Percentiles rank a stretch among this genome's conserved stretches.
Evolutionary conservation across 306 rosid genomes (phyloP).

Genomic region (Fagus crenata): DNA sequence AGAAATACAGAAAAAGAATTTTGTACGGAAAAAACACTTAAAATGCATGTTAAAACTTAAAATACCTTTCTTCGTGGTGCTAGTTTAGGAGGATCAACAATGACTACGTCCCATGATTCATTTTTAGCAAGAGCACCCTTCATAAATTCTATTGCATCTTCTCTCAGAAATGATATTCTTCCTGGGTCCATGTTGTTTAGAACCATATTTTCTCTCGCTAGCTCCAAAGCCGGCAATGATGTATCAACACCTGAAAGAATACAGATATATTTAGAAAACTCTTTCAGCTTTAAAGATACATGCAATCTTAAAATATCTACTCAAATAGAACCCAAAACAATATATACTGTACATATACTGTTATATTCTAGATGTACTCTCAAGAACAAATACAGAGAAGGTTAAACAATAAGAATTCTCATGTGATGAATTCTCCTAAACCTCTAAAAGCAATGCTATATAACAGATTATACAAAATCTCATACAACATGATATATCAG

Average conservation of each 20-base stretch:
- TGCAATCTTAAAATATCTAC: conserved; percentile 8
- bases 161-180: conserved; percentile 66
- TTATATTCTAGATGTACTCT: not conserved
- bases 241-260: conserved; percentile 65
- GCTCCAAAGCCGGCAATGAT: conserved; percentile 74
- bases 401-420: not conserved
- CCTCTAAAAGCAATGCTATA: not conserved
- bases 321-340: not conserved
- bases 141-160: conserved; percentile 79
- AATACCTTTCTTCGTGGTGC: conserved; percentile 84
- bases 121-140: conserved; percentile 68
- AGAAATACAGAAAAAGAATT: conserved; percentile 10
- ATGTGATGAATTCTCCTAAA: not conserved
- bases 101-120: conserved; percentile 82
- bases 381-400: not conserved
- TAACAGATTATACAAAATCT: not conserved
- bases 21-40: conserved; percentile 2
- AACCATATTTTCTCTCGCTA: conserved; percentile 78
- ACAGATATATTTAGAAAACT: conserved; percentile 18
- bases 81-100: conserved; percentile 90
- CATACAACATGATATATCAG: not conserved
- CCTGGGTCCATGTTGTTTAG: conserved; percentile 74
- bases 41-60: not conserved
- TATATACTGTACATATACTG: not conserved
- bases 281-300: conserved; percentile 13